These are phyloP conservation scores for Magnolia kwangsiensis DNA, from an alignment of 164 flowering plant genomes.

Conservation along the genomic window DNA sequence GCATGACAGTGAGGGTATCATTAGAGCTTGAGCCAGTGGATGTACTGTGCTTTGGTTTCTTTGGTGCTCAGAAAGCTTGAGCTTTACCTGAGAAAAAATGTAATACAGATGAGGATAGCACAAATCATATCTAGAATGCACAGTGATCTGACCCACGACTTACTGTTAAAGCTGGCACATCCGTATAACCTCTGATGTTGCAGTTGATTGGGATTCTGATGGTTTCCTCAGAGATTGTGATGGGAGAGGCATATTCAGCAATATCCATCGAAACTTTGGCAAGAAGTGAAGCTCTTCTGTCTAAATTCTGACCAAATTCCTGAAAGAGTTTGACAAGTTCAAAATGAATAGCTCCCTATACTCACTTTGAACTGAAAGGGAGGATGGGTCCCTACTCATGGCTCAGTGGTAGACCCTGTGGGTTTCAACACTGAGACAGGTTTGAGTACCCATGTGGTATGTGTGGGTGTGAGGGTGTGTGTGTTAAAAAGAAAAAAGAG, in stretches of 20 bases:
- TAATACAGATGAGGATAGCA: background rate
- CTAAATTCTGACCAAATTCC: constrained; percentile 13
- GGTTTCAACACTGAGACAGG: no score
- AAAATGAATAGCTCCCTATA: background rate
- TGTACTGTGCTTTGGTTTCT: constrained; percentile 10
- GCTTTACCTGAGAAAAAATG: constrained; percentile 16
- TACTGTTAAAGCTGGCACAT: constrained; percentile 18
- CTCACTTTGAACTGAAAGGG: background rate
- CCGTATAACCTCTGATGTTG: constrained; percentile 8
- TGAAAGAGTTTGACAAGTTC: constrained; percentile 3
- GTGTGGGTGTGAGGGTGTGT: no score
- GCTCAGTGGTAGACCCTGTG: no score
- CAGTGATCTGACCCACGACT: background rate
- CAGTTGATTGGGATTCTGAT: constrained; percentile 18
- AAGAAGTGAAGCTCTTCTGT: constrained; percentile 10
- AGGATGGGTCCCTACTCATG: no score
- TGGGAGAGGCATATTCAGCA: constrained; percentile 15
- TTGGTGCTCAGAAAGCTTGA: constrained; percentile 10
- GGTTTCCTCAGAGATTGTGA: constrained; percentile 8
- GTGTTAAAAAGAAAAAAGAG: background rate
- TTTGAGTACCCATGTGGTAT: no score
- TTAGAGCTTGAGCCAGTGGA: constrained; percentile 10
- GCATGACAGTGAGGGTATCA: constrained; percentile 16
- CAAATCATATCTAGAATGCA: background rate
- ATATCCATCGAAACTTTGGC: constrained; percentile 15